phyloP scores from a whole-genome alignment of 108 stramenopile species.

The Schizochytrium sp. region DNA sequence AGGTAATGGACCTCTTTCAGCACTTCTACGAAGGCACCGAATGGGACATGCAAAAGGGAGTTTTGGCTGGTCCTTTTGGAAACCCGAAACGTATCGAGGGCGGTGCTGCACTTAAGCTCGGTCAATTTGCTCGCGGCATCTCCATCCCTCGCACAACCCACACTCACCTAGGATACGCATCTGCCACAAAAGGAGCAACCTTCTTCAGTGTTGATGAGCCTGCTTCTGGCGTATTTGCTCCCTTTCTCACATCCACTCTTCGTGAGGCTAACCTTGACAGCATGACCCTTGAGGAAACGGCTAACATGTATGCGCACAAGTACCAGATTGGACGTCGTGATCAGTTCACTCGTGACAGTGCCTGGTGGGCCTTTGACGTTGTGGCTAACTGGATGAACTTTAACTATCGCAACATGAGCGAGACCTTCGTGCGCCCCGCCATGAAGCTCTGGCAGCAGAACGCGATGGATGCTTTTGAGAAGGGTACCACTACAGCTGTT shows the following conservation, averaged over 20 bases:
- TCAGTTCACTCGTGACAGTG: constrained; percentile 23
- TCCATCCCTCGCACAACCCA: constrained; percentile 52
- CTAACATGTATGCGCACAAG: constrained; percentile 7
- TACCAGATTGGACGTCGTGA: constrained; percentile 42
- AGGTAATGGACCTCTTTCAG: constrained; percentile 77
- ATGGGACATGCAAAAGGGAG: constrained; percentile 72
- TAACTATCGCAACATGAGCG: constrained; percentile 52
- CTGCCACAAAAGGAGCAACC: constrained; percentile 6
- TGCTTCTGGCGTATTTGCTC: constrained; percentile 44
- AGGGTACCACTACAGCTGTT: constrained; percentile 38
- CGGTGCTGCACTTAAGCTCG: neutral
- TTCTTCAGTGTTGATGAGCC: constrained; percentile 53
- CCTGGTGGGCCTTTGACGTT: constrained; percentile 59
- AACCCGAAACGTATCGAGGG: constrained; percentile 63
- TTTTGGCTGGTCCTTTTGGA: constrained; percentile 70
- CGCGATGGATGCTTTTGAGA: constrained; percentile 45
- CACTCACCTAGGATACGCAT: constrained; percentile 34
- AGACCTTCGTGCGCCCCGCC: constrained; percentile 11
- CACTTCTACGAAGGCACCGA: constrained; percentile 82
- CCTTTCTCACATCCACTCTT: constrained; percentile 22
- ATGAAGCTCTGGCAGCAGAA: neutral
- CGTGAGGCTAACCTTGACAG: neutral
- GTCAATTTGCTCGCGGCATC: constrained; percentile 37
- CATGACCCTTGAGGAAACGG: neutral
- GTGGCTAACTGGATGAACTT: constrained; percentile 57